Evolutionary conservation across 768 basidiomycete genomes (phyloP).

Genomic region (Boletus patriciae): DNA sequence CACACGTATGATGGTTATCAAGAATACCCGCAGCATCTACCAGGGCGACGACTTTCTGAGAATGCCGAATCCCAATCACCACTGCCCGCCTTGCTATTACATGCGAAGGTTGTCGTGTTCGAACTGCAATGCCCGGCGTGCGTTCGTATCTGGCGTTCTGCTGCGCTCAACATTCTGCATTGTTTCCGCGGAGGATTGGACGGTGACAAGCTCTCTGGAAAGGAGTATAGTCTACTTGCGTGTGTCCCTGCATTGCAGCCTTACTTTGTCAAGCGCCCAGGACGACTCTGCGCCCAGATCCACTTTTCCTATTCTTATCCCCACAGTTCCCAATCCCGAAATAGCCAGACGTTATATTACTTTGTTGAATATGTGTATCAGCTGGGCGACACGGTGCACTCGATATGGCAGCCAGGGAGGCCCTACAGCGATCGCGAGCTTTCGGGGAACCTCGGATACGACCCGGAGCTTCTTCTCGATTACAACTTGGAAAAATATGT

Average conservation of each 20-base stretch:
- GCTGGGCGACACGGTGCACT: no score
- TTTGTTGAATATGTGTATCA: no score
- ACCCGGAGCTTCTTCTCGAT: no score
- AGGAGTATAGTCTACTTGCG: background rate
- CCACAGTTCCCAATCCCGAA: no score
- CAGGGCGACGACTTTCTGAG: background rate
- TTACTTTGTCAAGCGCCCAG: background rate
- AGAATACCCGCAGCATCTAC: background rate
- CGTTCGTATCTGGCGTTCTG: conserved; percentile 41
- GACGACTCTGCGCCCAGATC: background rate
- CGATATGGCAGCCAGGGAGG: no score
- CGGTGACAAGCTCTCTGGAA: no score
- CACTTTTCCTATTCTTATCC: background rate
- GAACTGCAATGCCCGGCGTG: no score
- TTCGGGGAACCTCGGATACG: no score
- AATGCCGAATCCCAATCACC: conserved; percentile 27
- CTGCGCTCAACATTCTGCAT: conserved; percentile 33
- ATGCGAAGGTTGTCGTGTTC: no score
- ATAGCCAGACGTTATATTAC: background rate
- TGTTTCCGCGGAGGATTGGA: conserved; percentile 15
- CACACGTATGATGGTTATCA: background rate
- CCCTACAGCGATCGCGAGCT: no score
- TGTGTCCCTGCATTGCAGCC: conserved; percentile 28
- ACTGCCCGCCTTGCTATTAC: conserved; percentile 39
- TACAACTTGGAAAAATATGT: no score